These are phyloP conservation scores for Termitomyces sp. DNA, from an alignment of 768 basidiomycete genomes.

Conservation along the genomic window DNA sequence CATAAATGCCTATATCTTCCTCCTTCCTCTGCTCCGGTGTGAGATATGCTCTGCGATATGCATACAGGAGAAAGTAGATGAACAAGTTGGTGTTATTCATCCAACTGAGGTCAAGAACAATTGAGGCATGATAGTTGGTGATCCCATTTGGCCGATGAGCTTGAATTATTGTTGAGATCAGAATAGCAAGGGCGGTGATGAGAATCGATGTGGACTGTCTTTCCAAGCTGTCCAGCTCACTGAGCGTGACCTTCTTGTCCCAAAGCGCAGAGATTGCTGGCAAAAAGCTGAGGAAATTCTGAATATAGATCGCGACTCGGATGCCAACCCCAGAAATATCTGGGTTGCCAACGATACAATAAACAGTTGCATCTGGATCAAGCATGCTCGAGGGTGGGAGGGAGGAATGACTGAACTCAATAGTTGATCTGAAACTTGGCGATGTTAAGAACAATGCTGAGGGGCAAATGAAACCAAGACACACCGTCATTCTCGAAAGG, in stretches of 20 bases:
- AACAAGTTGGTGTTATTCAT: slow-evolving; percentile 3
- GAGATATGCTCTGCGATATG: background rate
- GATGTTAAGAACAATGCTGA: too few species aligned
- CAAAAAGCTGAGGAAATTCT: slow-evolving; percentile 21
- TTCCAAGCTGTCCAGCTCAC: slow-evolving; percentile 16
- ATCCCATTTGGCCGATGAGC: slow-evolving; percentile 7
- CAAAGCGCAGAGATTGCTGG: slow-evolving; percentile 15
- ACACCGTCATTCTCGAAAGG: too few species aligned
- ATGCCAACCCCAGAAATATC: slow-evolving; percentile 6
- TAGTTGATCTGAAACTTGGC: too few species aligned
- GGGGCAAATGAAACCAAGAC: too few species aligned
- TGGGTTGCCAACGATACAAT: too few species aligned
- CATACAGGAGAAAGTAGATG: background rate
- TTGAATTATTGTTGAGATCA: slow-evolving; percentile 21
- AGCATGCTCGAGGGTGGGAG: too few species aligned
- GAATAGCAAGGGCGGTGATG: slow-evolving; percentile 17
- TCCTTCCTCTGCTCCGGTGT: background rate
- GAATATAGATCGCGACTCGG: slow-evolving; percentile 17
- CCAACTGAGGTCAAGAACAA: slow-evolving; percentile 8
- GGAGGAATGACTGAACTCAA: too few species aligned
- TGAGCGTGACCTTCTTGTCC: slow-evolving; percentile 15
- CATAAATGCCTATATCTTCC: background rate
- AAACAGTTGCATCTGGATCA: too few species aligned
- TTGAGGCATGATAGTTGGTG: background rate
- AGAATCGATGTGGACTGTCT: slow-evolving; percentile 1